Evolutionary conservation across 805 yeast species (phyloP).

Genomic region (Candida hispaniensis): DNA sequence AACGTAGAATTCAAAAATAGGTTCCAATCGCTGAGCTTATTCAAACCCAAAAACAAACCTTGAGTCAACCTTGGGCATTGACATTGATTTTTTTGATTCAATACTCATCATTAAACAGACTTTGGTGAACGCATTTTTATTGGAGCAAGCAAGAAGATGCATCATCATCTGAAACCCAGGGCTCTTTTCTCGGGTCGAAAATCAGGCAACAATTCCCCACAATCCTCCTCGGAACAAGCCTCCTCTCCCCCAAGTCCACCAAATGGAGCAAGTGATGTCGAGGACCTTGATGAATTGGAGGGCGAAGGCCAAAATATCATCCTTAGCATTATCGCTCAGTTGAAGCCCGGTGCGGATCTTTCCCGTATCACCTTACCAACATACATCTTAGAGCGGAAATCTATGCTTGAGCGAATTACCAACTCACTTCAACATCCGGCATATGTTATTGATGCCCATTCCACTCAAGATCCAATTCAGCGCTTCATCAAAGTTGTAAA

Average conservation of each 20-base stretch:
- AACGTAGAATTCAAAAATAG: no score
- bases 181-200: slow-evolving; percentile 15
- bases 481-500: slow-evolving; percentile 66
- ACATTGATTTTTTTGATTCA: no score
- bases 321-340: slow-evolving; percentile 77
- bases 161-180: slow-evolving; percentile 15
- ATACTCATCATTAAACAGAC: no score
- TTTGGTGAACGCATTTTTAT: not conserved
- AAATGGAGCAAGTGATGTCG: no score
- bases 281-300: slow-evolving; percentile 83
- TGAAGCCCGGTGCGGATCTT: slow-evolving; percentile 86
- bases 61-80: no score
- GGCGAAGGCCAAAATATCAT: slow-evolving; percentile 80
- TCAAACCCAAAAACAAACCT: no score
- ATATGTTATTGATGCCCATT: slow-evolving; percentile 58
- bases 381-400: slow-evolving; percentile 85
- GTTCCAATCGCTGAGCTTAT: no score
- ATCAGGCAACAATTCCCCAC: slow-evolving; percentile 7
- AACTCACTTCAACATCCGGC: slow-evolving; percentile 73
- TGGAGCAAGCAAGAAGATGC: slow-evolving; percentile 4
- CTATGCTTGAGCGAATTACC: slow-evolving; percentile 92
- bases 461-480: slow-evolving; percentile 43
- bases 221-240: slow-evolving; percentile 1
- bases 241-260: slow-evolving; percentile 9
- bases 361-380: slow-evolving; percentile 90